A percentile compares a stretch with the other conserved stretches of the same genome.
Conservation (phyloP, 768 basidiomycete species). For the Panaeolus cyanescens region DNA sequence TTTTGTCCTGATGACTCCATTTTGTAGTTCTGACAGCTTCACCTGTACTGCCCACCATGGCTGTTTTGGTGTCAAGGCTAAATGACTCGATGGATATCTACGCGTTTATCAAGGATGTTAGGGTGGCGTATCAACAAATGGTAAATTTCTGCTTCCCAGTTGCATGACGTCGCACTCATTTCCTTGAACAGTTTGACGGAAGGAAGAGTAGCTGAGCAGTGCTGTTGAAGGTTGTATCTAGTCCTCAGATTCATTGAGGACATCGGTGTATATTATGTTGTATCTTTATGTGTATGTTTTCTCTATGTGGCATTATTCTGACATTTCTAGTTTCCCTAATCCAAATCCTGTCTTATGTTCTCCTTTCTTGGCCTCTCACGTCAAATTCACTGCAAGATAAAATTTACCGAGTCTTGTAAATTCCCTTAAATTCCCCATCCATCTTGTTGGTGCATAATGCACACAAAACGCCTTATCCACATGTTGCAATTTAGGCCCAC, state of each 20-base stretch:
- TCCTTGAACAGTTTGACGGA: neutral
- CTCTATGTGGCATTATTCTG: neutral
- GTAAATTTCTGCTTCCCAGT: constrained; percentile 10
- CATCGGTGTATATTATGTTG: neutral
- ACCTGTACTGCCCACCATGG: constrained; percentile 66
- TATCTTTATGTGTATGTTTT: constrained; percentile 1
- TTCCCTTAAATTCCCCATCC: too few species aligned
- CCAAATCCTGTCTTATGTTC: too few species aligned
- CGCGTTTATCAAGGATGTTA: constrained; percentile 66
- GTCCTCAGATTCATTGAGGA: neutral
- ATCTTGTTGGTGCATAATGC: too few species aligned
- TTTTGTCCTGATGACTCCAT: neutral
- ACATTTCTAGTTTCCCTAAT: neutral
- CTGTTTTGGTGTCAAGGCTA: constrained; percentile 68
- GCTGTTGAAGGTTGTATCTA: neutral
- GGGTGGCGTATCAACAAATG: constrained; percentile 51
- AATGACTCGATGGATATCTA: constrained; percentile 73
- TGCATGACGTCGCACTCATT: neutral
- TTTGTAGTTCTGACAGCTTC: constrained; percentile 75
- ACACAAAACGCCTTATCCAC: too few species aligned
- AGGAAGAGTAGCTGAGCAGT: neutral
- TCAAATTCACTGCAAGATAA: too few species aligned
- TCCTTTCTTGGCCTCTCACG: too few species aligned
- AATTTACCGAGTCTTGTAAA: too few species aligned
- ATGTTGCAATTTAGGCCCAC: too few species aligned